These are phyloP conservation scores for Candida parachauliodes DNA, from an alignment of 805 yeast genomes.

Conservation along the genomic window DNA sequence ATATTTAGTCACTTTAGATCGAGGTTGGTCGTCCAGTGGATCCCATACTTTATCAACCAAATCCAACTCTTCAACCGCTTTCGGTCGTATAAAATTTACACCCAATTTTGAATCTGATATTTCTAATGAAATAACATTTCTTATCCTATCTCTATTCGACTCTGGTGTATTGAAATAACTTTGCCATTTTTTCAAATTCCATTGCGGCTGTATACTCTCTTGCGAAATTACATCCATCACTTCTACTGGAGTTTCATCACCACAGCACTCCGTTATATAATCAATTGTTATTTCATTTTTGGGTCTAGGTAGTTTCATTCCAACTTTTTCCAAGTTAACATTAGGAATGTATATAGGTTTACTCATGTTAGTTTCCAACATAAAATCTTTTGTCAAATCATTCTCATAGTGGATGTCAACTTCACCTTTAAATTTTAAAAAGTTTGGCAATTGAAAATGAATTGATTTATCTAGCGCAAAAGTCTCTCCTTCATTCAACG, in stretches of 20 bases:
- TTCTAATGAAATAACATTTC: slow-evolving; percentile 82
- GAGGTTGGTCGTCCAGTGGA: slow-evolving; percentile 19
- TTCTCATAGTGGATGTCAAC: slow-evolving; percentile 23
- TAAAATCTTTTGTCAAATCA: slow-evolving; percentile 35
- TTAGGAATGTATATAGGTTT: slow-evolving; percentile 47
- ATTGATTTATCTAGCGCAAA: slow-evolving; percentile 43
- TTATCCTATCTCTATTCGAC: slow-evolving; percentile 54
- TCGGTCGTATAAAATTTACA: slow-evolving; percentile 54
- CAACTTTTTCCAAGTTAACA: slow-evolving; percentile 29
- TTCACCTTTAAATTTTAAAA: slow-evolving; percentile 25
- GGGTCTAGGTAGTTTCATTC: slow-evolving; percentile 51
- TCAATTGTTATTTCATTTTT: slow-evolving; percentile 45
- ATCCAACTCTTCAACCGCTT: slow-evolving; percentile 61
- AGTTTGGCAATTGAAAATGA: slow-evolving; percentile 49
- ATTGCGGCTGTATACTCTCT: slow-evolving; percentile 54
- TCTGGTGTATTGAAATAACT: slow-evolving; percentile 55
- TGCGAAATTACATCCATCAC: slow-evolving; percentile 91
- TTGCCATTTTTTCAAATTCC: slow-evolving; percentile 73
- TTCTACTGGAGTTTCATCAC: slow-evolving; percentile 61
- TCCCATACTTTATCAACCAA: slow-evolving; percentile 68
- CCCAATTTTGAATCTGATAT: slow-evolving; percentile 57
- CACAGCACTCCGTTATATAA: slow-evolving; percentile 55
- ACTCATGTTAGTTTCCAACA: slow-evolving; percentile 25
- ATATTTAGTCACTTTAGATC: slow-evolving; percentile 69
- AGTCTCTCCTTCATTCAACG: slow-evolving; percentile 70